A percentile compares a stretch with the other conserved stretches of the same genome.
Conservation (phyloP, 176 grass and related monocot species). For the Phyllostachys edulis region DNA sequence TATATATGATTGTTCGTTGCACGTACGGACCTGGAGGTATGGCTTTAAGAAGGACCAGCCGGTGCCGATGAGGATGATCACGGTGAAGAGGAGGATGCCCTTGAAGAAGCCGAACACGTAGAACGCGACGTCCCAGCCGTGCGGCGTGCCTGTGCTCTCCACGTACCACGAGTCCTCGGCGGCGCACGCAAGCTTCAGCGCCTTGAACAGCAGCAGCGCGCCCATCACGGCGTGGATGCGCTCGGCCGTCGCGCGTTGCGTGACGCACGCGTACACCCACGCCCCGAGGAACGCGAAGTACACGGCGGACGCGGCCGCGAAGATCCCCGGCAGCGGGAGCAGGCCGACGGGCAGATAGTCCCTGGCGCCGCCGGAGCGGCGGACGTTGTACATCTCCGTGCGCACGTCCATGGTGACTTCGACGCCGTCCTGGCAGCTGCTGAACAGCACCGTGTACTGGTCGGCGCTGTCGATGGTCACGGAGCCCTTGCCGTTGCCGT, state of each 20-base stretch:
- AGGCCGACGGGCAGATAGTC: constrained; percentile 58
- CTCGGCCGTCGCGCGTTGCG: constrained; percentile 37
- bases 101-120: constrained; percentile 75
- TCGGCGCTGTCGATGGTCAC: constrained; percentile 31
- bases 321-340: constrained; percentile 50
- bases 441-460: constrained; percentile 71
- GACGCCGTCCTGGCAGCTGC: constrained; percentile 58
- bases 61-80: constrained; percentile 71
- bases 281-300: constrained; percentile 42
- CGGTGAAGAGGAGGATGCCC: constrained; percentile 62
- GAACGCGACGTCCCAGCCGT: constrained; percentile 72
- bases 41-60: constrained; percentile 77
- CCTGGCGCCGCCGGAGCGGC: neutral
- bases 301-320: constrained; percentile 29
- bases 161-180: constrained; percentile 68
- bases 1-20: neutral
- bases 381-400: constrained; percentile 69
- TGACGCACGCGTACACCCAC: constrained; percentile 36
- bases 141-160: constrained; percentile 54
- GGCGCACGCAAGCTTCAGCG: constrained; percentile 60
- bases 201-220: constrained; percentile 75
- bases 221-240: constrained; percentile 52
- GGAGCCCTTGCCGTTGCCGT: constrained; percentile 15
- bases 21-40: constrained; percentile 41
- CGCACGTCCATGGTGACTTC: constrained; percentile 60